Evolutionary conservation across 1,139 yeast genomes (phyloP).

Genomic region (Oligophagozyma castellii): DNA sequence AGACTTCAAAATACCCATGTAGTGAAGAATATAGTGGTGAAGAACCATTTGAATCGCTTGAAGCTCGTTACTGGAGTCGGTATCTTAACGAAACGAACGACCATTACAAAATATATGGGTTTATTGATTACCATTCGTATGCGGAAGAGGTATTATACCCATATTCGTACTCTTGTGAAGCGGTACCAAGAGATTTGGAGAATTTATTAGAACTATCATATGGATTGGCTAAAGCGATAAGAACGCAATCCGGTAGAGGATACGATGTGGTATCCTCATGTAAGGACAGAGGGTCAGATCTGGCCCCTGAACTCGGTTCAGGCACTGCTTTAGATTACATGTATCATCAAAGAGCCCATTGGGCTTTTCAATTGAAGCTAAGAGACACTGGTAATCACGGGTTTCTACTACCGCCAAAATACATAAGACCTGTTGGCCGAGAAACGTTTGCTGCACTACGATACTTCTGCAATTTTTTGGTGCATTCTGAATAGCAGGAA

Average conservation of each 20-base stretch:
- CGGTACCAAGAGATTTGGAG: constrained; percentile 65
- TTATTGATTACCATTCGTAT: constrained; percentile 72
- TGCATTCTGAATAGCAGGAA: constrained; percentile 12
- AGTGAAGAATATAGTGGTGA: constrained; percentile 76
- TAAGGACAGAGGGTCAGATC: constrained; percentile 53
- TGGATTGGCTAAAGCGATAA: constrained; percentile 62
- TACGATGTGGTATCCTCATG: constrained; percentile 71
- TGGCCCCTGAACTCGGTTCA: constrained; percentile 60
- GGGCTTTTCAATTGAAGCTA: constrained; percentile 75
- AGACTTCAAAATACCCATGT: constrained; percentile 53
- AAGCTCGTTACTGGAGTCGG: constrained; percentile 48
- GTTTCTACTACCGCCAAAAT: constrained; percentile 58
- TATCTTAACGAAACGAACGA: constrained; percentile 49
- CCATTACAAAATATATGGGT: constrained; percentile 56
- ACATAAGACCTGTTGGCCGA: constrained; percentile 61
- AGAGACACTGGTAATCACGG: constrained; percentile 81
- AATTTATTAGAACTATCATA: constrained; percentile 69
- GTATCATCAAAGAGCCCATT: constrained; percentile 68
- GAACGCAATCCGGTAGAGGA: constrained; percentile 45
- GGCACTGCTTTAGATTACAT: constrained; percentile 76
- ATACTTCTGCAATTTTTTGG: constrained; percentile 56
- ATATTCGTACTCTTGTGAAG: constrained; percentile 64
- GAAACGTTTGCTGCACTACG: constrained; percentile 59
- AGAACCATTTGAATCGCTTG: constrained; percentile 61
- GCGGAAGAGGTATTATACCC: constrained; percentile 76